Percentiles rank a stretch among this genome's conserved stretches.
Evolutionary conservation across 2,329 filamentous ascomycete species (phyloP).

Genomic region (Lithohypha guttulata): DNA sequence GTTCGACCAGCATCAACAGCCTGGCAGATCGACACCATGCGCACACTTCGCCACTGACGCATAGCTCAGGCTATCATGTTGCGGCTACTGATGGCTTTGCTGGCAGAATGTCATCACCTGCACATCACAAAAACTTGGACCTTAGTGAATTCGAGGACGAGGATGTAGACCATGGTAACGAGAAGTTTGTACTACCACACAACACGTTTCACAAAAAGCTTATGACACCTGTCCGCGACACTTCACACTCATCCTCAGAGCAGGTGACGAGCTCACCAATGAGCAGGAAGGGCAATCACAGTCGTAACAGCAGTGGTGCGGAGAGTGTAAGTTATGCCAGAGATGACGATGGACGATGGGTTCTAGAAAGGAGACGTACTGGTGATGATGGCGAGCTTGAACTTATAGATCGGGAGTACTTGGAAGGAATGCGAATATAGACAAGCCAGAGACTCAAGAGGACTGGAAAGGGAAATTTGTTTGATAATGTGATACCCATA

Average conservation of each 20-base stretch:
- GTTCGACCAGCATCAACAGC: slow-evolving; percentile 59
- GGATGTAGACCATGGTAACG: slow-evolving; percentile 16
- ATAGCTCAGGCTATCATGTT: slow-evolving; percentile 21
- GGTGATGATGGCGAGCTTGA: slow-evolving; percentile 27
- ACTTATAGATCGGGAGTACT: slow-evolving; percentile 25
- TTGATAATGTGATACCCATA: slow-evolving; percentile 8
- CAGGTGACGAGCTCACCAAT: slow-evolving; percentile 13
- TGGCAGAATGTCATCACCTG: slow-evolving; percentile 12
- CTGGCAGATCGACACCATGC: slow-evolving; percentile 29
- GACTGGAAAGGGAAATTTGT: neutral
- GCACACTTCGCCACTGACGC: slow-evolving; percentile 29
- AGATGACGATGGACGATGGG: slow-evolving; percentile 27
- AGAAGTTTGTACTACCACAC: slow-evolving; percentile 23
- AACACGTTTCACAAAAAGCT: slow-evolving; percentile 20
- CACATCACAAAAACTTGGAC: slow-evolving; percentile 10
- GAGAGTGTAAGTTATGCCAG: slow-evolving; percentile 29
- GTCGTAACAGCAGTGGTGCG: slow-evolving; percentile 26
- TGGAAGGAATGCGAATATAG: slow-evolving; percentile 23
- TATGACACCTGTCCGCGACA: slow-evolving; percentile 8
- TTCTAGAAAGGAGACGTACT: slow-evolving; percentile 27
- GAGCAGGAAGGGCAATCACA: slow-evolving; percentile 22
- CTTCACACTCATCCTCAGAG: slow-evolving; percentile 15
- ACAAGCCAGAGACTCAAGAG: neutral
- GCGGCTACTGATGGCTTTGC: slow-evolving; percentile 10
- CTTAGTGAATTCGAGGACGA: slow-evolving; percentile 24